Evolutionary conservation across 495 filamentous ascomycete species (phyloP).

Genomic region (Halenospora varia): DNA sequence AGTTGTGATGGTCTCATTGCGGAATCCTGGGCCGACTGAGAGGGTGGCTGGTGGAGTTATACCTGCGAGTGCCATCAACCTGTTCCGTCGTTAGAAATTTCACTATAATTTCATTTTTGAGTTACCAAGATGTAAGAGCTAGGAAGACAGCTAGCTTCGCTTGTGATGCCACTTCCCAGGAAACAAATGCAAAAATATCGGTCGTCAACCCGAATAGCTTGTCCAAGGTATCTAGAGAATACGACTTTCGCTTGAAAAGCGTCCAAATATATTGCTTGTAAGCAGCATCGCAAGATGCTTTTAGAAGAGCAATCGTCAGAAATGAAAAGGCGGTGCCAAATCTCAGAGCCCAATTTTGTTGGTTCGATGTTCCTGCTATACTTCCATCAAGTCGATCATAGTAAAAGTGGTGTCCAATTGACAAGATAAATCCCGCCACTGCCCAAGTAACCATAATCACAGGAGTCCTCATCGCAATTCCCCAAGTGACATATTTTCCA

Average conservation of each 20-base stretch:
- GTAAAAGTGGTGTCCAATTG: slow-evolving; percentile 17
- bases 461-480: slow-evolving; percentile 8
- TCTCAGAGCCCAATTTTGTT: slow-evolving; percentile 7
- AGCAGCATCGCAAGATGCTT: slow-evolving; percentile 1
- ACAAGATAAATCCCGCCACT: background rate
- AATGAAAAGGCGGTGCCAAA: slow-evolving; percentile 17
- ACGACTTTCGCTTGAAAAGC: slow-evolving; percentile 8
- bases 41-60: slow-evolving; percentile 12
- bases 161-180: slow-evolving; percentile 1
- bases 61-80: slow-evolving; percentile 9
- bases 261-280: slow-evolving; percentile 21
- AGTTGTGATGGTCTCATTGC: background rate
- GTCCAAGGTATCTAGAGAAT: slow-evolving; percentile 8
- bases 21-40: slow-evolving; percentile 1
- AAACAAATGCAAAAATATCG: slow-evolving; percentile 3
- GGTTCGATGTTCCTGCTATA: background rate
- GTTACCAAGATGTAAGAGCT: slow-evolving; percentile 2
- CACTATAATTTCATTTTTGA: no score
- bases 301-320: slow-evolving; percentile 7
- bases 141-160: background rate
- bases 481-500: slow-evolving; percentile 14
- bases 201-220: slow-evolving; percentile 8
- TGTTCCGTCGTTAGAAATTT: no score
- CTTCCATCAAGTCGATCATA: slow-evolving; percentile 12
- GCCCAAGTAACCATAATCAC: background rate